Evolutionary conservation across 2,329 filamentous ascomycete species (phyloP), one percentile per base, ranked within the genome.

Genomic region (Claviceps pazoutovae): DNA sequence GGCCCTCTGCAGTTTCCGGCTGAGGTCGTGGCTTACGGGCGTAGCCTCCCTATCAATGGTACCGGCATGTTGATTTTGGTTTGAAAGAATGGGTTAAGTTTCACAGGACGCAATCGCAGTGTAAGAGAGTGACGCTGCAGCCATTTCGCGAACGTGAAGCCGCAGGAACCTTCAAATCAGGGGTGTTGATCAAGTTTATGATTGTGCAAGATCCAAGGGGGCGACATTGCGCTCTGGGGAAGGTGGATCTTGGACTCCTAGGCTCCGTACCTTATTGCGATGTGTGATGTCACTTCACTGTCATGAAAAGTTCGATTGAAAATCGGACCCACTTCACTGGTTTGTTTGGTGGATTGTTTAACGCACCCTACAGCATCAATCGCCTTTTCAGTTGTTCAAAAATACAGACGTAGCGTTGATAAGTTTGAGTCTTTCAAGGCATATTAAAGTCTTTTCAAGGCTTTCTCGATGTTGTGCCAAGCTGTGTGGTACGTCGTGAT

Each of bases 41-140:
- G 72, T 51, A 77, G 67, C 57, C 74, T 71, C 50, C 75, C 74
- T 36, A 78, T 64, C 55, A 78, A 76, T 8, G 74, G 74, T 48
- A 78, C 67, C 48, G 74, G 67, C 75, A 78, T 78, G 43, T 49
- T 53, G 64, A 11, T 60, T 56, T 50, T 38, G 30, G 30, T 21
- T 21, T 17, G 19, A 16, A n/a, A 19, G 11, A 23, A 9, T 3
- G n/a, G 6, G 4, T 43, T 11, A 37, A 34, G 30, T 34, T 34
- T 30, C 9, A 19, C 41, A 41, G 9, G 16, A 46, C 26, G 11
- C 8, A 38, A 17, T 11, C 6, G 2, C 37, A 37, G 5, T 2
- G 17, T 1, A 51, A 43, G 6, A 14, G 42, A 49, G 30, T 41
- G 34, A n/a, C 9, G 16, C 11, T 17, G 34, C 48, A 37, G 26